Base-by-base conservation (phyloP, 2,329 filamentous ascomycete genomes). In the Trichoderma oligosporum region DNA sequence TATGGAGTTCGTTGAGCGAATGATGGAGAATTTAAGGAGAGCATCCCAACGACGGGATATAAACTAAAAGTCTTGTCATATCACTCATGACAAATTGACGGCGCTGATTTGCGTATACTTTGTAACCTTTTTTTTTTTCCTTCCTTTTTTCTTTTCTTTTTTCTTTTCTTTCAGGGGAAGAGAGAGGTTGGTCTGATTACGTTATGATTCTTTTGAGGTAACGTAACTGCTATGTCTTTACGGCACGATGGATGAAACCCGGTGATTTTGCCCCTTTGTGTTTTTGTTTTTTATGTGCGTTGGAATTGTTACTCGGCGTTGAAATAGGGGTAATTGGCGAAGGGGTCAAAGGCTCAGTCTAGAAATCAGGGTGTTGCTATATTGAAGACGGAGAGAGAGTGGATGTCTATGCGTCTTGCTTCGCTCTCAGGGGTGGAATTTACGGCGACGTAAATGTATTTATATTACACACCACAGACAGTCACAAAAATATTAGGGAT, bases 21-120 rank as follows among this genome's bases (percentile, higher is more conserved):
- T 83, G 73, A 76, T 83, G 73, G 65, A 67, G 41, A 80, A 81
- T 61, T 68, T 83, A 12, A 74, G 75, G 39, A 71, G 75, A 48
- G 75, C 74, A 8, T 72, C 70, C 22, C 64, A 63, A 16, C 64
- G 64, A 31, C 45, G 39, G 16, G 31, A 5, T 18, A 9, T 22
- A 44, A 38, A 25, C 25, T 57, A 41, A 55, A 27, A 27, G n/a
- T 22, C n/a, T 54, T 29, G 18, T 36, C 11, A 33, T 11, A 12
- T 41, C 6, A 6, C 6, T 31, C 6, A 31, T 31, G 22, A 24
- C 29, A 16, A 2, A 22, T 16, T n/a, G 12, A 38, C 22, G 22
- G 31, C n/a, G 52, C 7, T 46, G 4, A 16, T 29, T 29, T 14
- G 18, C 7, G 22, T 33, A 31, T 31, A 31, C 31, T 46, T 29